phyloP scores from a whole-genome alignment of 192 early-diverging fungal species.

The Coemansia sp. region DNA sequence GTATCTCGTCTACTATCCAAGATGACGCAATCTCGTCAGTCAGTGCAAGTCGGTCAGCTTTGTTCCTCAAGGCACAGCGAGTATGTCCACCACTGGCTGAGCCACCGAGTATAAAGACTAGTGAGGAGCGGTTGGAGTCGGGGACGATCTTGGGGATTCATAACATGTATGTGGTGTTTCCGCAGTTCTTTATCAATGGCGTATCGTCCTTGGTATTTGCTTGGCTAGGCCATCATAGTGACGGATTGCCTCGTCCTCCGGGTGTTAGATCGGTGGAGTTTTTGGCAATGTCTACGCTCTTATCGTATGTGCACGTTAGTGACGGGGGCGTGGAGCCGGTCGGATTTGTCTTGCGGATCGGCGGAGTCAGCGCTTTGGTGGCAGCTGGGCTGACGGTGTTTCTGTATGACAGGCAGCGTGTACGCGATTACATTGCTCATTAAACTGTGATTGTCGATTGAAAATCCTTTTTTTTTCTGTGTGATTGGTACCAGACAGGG shows the following conservation, averaged over 20 bases:
- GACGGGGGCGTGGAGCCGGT: slow-evolving; percentile 17
- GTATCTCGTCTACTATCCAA: slow-evolving; percentile 43
- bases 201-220: slow-evolving; percentile 52
- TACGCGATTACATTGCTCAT: slow-evolving; percentile 29
- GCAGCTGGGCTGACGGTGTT: slow-evolving; percentile 40
- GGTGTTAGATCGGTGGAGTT: slow-evolving; percentile 42
- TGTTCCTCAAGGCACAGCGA: slow-evolving; percentile 13
- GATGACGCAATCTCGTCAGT: slow-evolving; percentile 14
- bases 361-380: slow-evolving; percentile 43
- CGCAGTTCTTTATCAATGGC: slow-evolving; percentile 79
- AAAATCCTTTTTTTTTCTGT: neutral
- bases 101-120: neutral
- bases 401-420: slow-evolving; percentile 44
- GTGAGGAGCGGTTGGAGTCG: slow-evolving; percentile 37
- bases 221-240: slow-evolving; percentile 25
- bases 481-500: slow-evolving; percentile 11
- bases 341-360: slow-evolving; percentile 47
- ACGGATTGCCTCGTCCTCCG: neutral
- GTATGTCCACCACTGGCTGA: neutral
- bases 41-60: neutral
- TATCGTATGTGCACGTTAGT: neutral
- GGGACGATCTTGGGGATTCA: slow-evolving; percentile 90
- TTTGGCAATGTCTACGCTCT: slow-evolving; percentile 31
- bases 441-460: neutral
- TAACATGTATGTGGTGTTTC: slow-evolving; percentile 96